Evolutionary conservation across 2,329 filamentous ascomycete genomes (phyloP), one percentile per base, ranked within the genome.

Genomic region (Sporothrix brasiliensis): DNA sequence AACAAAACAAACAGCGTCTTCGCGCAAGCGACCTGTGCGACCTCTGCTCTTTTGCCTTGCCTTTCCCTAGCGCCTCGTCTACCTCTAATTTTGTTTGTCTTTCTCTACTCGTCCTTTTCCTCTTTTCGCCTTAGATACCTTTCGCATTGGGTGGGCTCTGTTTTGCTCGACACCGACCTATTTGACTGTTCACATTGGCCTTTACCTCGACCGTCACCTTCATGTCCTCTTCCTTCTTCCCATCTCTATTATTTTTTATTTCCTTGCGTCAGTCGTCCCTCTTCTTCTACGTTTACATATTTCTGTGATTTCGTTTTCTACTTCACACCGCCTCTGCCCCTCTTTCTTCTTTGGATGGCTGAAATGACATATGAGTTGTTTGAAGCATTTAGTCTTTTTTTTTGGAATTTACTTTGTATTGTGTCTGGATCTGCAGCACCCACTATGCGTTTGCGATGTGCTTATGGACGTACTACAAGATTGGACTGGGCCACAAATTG

Each of bases 341-440:
- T 50, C 27, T 65, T 49, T 49, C 49, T 67, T 70, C 34, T 56
- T 70, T 63, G 61, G 68, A 71, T 69, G 70, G 72, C 72, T 69
- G 70, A 69, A 49, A 72, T 70, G 72, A 70, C 70, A 65, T 52
- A 60, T 70, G 63, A 69, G 70, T 68, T 69, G 70, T 63, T 70
- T 47, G 70, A 68, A 52, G 72, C 72, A 69, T 71, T 70, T 71
- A 47, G 27, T 70, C 27, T 65, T 54, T 68, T 58, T 60, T 50
- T 68, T 58, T 60, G 44, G 16, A 54, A 41, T 50, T 66, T 19
- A 50, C n/a, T 41, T 53, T 21, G n/a, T 65, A n/a, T 50, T 63
- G n/a, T 61, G 27, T 61, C 24, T 39, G 7, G 21, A 44, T 14
- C 41, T 4, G 41, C 14, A 34, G 6, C 34, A 34, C 34, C 34